Percentiles rank a stretch among this genome's conserved stretches.
phyloP scores from a whole-genome alignment of 768 basidiomycete genomes.

The Suillus hirtellus region DNA sequence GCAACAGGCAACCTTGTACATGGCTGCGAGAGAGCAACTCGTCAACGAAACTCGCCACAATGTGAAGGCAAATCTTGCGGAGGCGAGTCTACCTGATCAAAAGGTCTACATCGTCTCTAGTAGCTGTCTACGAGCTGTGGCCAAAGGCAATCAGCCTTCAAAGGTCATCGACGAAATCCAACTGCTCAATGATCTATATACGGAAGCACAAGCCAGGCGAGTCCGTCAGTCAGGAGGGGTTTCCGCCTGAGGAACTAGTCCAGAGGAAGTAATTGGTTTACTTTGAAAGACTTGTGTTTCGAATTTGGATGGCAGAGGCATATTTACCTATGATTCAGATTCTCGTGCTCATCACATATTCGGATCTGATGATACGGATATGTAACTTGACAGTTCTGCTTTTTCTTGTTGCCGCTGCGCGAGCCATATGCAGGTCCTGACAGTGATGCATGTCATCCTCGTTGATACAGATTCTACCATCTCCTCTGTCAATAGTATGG shows the following conservation, averaged over 20 bases:
- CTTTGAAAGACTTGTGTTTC: not conserved
- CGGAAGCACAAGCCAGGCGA: constrained; percentile 15
- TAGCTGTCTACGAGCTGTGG: constrained; percentile 12
- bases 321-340: not conserved
- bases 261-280: not conserved
- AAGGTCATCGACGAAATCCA: constrained; percentile 18
- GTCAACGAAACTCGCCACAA: constrained; percentile 18
- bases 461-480: not conserved
- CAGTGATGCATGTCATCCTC: not conserved
- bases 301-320: not conserved
- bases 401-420: not conserved
- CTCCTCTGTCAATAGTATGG: not conserved
- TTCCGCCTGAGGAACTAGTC: not conserved
- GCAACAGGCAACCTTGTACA: constrained; percentile 12
- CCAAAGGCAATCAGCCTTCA: constrained; percentile 7
- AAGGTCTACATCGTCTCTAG: constrained; percentile 25
- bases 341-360: not conserved
- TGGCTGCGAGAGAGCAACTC: constrained; percentile 18
- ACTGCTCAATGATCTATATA: constrained; percentile 14
- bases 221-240: not conserved
- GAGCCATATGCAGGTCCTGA: not conserved
- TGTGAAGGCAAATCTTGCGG: constrained; percentile 16
- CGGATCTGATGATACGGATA: not conserved
- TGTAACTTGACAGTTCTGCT: not conserved
- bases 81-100: constrained; percentile 19